Conservation (phyloP, 192 early-diverging fungal genomes). For the Pilaira anomala region DNA sequence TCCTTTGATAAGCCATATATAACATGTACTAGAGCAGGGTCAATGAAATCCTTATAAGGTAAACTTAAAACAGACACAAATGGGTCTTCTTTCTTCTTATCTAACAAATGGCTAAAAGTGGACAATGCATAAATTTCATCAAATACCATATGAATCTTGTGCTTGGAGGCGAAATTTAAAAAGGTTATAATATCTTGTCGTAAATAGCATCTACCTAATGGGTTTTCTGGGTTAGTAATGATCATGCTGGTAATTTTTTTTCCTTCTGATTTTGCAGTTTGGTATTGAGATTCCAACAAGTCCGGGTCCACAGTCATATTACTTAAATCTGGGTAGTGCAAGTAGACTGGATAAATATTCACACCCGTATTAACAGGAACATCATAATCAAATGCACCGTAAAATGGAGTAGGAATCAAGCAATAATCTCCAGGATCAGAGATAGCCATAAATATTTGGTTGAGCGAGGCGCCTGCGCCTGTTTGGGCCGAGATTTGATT, state of each 20-base stretch:
- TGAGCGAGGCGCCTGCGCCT: conserved; percentile 66
- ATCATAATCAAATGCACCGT: conserved; percentile 71
- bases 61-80: conserved; percentile 64
- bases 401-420: conserved; percentile 72
- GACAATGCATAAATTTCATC: conserved; percentile 85
- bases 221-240: conserved; percentile 74
- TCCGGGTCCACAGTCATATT: conserved; percentile 36
- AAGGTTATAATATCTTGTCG: conserved; percentile 49
- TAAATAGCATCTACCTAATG: conserved; percentile 60
- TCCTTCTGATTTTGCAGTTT: conserved; percentile 42
- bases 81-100: conserved; percentile 26
- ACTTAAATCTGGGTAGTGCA: conserved; percentile 32
- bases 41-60: conserved; percentile 45
- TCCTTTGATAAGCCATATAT: conserved; percentile 84
- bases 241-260: conserved; percentile 56
- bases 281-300: conserved; percentile 46
- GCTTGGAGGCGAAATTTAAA: conserved; percentile 59
- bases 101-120: conserved; percentile 43
- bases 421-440: conserved; percentile 71
- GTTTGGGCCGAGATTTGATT: conserved; percentile 61
- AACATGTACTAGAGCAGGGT: conserved; percentile 62
- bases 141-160: conserved; percentile 63
- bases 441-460: conserved; percentile 59
- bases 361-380: conserved; percentile 49
- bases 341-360: conserved; percentile 48